phyloP scores from a whole-genome alignment of 805 yeast species.

The Candida yuanshanica region DNA sequence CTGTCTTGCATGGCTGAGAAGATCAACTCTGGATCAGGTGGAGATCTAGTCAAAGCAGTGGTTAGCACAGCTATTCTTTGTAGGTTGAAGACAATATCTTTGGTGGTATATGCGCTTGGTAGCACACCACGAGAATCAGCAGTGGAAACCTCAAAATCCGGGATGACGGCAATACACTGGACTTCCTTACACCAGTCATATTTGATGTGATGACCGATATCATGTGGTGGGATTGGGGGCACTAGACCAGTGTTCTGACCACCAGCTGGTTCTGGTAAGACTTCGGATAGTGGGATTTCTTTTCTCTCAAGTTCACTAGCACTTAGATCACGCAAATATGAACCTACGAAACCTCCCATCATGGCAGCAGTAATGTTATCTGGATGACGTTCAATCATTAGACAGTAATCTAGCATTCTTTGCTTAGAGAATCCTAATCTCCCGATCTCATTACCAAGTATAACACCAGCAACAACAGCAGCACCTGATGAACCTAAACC shows the following conservation, averaged over 20 bases:
- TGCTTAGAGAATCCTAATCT: constrained; percentile 65
- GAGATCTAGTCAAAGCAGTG: constrained; percentile 79
- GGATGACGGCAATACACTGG: constrained; percentile 87
- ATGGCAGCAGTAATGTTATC: constrained; percentile 98
- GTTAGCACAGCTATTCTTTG: constrained; percentile 92
- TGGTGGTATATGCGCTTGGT: constrained; percentile 70
- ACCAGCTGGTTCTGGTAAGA: constrained; percentile 73
- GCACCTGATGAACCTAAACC: constrained; percentile 98
- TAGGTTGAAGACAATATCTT: constrained; percentile 85
- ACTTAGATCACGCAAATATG: constrained; percentile 76
- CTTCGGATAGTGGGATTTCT: constrained; percentile 80
- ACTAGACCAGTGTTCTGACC: constrained; percentile 62
- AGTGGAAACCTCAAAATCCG: constrained; percentile 91
- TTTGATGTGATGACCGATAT: constrained; percentile 84
- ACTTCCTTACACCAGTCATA: constrained; percentile 78
- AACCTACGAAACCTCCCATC: constrained; percentile 98
- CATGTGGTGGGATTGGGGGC: constrained; percentile 78
- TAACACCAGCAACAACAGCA: constrained; percentile 95
- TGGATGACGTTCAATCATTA: constrained; percentile 97
- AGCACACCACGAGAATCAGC: constrained; percentile 87
- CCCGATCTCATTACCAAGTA: constrained; percentile 84
- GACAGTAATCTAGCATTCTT: constrained; percentile 87
- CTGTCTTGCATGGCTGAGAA: constrained; percentile 96
- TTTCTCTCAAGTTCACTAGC: constrained; percentile 67
- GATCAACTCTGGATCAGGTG: constrained; percentile 77